phyloP scores from a whole-genome alignment of 1,139 yeast genomes.

The Saccharomycopsis hybrid region DNA sequence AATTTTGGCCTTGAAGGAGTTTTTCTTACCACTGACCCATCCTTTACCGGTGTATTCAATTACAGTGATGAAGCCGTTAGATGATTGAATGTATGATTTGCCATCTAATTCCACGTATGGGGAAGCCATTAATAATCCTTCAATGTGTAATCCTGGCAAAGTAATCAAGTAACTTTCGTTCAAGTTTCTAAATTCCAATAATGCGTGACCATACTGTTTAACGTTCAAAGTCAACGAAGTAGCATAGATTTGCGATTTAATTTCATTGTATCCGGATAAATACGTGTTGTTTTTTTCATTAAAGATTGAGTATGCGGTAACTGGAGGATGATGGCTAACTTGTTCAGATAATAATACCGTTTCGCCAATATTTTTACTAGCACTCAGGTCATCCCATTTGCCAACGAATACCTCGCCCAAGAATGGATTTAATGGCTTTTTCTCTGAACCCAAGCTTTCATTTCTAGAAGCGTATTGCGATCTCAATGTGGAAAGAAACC shows the following conservation, averaged over 20 bases:
- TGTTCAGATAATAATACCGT: constrained; percentile 80
- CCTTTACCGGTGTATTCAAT: constrained; percentile 90
- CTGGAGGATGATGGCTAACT: constrained; percentile 94
- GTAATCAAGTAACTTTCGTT: constrained; percentile 73
- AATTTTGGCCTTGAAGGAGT: constrained; percentile 80
- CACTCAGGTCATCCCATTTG: constrained; percentile 49
- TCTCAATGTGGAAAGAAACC: constrained; percentile 88
- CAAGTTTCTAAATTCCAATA: constrained; percentile 52
- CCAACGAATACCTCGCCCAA: constrained; percentile 91
- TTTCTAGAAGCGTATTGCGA: constrained; percentile 92
- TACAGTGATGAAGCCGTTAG: constrained; percentile 67
- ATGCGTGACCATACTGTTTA: constrained; percentile 88
- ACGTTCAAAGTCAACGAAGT: constrained; percentile 63
- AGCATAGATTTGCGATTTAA: constrained; percentile 77
- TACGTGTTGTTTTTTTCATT: constrained; percentile 64
- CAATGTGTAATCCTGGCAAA: constrained; percentile 94
- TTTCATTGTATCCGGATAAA: constrained; percentile 84
- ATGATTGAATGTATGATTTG: constrained; percentile 70
- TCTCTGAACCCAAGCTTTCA: constrained; percentile 86
- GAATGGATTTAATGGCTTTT: constrained; percentile 93
- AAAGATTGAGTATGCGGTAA: constrained; percentile 76
- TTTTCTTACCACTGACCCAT: constrained; percentile 93
- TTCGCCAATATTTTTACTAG: constrained; percentile 45
- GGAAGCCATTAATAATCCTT: constrained; percentile 82
- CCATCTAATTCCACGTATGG: constrained; percentile 92